Percentiles rank a stretch among this genome's conserved stretches.
Conservation (phyloP, 2,329 filamentous ascomycete genomes). For the Colletotrichum noveboracense region DNA sequence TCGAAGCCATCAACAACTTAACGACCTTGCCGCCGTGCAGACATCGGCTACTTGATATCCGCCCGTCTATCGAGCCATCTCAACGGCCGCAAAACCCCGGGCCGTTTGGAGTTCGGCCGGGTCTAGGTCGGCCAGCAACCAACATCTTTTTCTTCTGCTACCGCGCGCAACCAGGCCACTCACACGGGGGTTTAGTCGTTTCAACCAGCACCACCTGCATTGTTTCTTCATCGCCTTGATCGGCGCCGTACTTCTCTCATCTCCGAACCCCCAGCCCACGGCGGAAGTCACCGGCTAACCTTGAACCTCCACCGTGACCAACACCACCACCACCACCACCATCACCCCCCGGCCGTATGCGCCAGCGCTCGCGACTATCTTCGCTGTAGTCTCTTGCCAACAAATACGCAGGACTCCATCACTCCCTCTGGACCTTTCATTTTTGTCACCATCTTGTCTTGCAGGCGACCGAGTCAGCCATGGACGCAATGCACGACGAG, state of each 20-base stretch:
- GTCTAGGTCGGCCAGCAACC: not conserved
- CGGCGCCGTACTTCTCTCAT: not conserved
- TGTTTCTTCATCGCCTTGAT: not conserved
- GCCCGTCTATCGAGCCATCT: not conserved
- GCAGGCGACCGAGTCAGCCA: slow-evolving; percentile 6
- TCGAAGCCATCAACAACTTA: not conserved
- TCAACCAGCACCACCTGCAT: not conserved
- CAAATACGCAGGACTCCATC: not conserved
- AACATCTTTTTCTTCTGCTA: not conserved
- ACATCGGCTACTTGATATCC: not conserved
- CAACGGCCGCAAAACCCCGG: not conserved
- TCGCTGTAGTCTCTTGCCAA: not conserved
- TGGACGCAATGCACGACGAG: slow-evolving; percentile 19
- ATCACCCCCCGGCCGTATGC: not conserved
- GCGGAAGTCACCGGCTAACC: not conserved
- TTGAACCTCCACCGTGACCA: not conserved
- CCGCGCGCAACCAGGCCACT: not conserved
- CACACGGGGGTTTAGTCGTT: not conserved
- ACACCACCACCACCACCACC: not conserved
- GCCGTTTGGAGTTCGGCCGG: not conserved
- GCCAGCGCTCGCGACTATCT: not conserved
- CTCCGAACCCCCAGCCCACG: not conserved
- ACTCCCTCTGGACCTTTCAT: not conserved
- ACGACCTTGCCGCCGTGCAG: not conserved
- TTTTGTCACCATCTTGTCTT: slow-evolving; percentile 2